phyloP scores from a whole-genome alignment of 2,329 filamentous ascomycete genomes.

The Colletotrichum higginsianum region DNA sequence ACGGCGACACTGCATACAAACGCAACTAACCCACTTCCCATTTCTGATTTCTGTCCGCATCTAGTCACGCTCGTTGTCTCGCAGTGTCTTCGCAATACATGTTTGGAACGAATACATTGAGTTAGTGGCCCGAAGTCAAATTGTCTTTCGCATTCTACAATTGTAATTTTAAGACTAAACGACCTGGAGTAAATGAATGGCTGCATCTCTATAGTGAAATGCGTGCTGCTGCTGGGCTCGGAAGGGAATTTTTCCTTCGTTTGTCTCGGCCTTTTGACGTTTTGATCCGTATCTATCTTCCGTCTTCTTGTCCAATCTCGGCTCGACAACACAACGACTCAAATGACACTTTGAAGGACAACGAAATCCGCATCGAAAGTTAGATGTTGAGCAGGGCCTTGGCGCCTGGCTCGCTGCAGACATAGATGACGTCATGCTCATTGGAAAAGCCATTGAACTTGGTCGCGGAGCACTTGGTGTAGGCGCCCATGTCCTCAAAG shows the following conservation, averaged over 20 bases:
- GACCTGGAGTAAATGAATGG: conserved; percentile 14
- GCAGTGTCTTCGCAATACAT: no score
- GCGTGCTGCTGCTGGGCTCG: no score
- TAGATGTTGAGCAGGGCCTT: conserved; percentile 73
- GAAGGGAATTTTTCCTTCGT: neutral
- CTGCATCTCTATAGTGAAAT: conserved; percentile 5
- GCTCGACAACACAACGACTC: neutral
- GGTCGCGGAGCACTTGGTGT: conserved; percentile 98
- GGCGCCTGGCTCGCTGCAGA: conserved; percentile 93
- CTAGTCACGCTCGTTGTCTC: no score
- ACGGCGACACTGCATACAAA: no score
- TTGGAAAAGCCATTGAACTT: conserved; percentile 98
- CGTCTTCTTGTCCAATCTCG: no score
- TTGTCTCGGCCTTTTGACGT: neutral
- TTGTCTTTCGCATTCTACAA: conserved; percentile 13
- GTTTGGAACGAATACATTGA: neutral
- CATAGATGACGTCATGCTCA: conserved; percentile 92
- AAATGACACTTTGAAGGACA: neutral
- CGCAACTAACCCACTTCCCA: no score
- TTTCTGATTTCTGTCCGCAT: no score
- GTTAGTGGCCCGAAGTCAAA: conserved; percentile 3
- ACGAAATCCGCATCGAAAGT: neutral
- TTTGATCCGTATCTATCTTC: no score
- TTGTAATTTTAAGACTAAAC: conserved; percentile 19
- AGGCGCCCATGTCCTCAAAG: conserved; percentile 99